A percentile compares a stretch with the other conserved stretches of the same genome.
Evolutionary conservation across 2,329 filamentous ascomycete species (phyloP).

Genomic region (Metarhizium anisopliae): DNA sequence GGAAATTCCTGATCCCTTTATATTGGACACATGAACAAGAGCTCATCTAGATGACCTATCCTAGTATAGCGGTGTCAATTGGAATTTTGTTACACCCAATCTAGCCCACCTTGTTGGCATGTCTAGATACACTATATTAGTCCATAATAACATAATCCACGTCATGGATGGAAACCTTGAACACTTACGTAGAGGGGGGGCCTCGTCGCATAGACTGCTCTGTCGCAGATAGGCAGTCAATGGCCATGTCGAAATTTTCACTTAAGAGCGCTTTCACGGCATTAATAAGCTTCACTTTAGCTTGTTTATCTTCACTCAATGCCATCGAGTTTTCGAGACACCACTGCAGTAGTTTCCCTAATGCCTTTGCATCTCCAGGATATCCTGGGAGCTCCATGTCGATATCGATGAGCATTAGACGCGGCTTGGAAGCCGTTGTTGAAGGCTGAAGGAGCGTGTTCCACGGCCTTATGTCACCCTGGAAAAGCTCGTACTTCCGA

Average conservation of each 20-base stretch:
- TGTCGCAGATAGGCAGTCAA: not conserved
- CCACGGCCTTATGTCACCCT: not conserved
- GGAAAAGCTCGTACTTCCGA: not conserved
- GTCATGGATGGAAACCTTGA: too few relatives aligned
- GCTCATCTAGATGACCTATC: too few relatives aligned
- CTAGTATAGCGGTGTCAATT: too few relatives aligned
- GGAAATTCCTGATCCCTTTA: too few relatives aligned
- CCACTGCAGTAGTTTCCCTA: not conserved
- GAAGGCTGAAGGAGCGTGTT: not conserved
- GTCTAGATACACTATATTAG: too few relatives aligned
- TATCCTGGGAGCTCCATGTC: not conserved
- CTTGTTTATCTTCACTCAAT: not conserved
- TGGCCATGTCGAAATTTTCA: not conserved
- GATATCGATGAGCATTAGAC: not conserved
- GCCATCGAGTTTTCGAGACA: not conserved
- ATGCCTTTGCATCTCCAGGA: not conserved
- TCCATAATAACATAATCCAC: too few relatives aligned
- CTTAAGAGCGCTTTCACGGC: not conserved
- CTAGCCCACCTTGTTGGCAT: too few relatives aligned
- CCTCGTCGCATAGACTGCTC: not conserved
- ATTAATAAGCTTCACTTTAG: not conserved
- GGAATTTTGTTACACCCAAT: too few relatives aligned
- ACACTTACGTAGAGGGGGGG: too few relatives aligned
- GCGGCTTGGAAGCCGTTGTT: not conserved
- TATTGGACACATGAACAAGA: too few relatives aligned